Evolutionary conservation across 1,139 yeast genomes (phyloP), one percentile per base, ranked within the genome.

Genomic region (Ogataea hybrid): DNA sequence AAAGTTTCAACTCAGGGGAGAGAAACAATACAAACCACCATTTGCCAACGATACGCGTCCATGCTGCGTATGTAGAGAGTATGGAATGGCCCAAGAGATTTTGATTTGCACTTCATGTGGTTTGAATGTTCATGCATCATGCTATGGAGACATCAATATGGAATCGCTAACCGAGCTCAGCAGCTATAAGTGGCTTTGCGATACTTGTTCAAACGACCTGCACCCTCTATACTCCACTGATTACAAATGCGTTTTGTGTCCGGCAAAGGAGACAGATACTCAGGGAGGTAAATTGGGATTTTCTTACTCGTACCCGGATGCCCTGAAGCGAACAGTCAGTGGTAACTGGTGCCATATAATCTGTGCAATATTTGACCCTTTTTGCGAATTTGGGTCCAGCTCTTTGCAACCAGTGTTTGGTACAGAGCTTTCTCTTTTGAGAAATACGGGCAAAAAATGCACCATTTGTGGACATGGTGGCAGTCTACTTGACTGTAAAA

Each of bases 341-440:
- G 85, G 87, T 2, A 70, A 71, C 45, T 90, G 97, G 97, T 81
- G 84, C 29, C 97, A 90, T 65, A 68, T 84, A 6, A 51, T 79
- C 5, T 90, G 98, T 63, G 84, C 94, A 0, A 44, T 86, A 0
- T 81, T 81, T 60, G 68, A 63, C 11, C 63, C 69, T 0, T 65
- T 61, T 17, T 59, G 73, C 11, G 61, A 59, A 17, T 77, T 73
- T 56, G 77, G 71, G 0, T 45, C 69, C 0, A 47, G 52, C 1
- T 44, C 59, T 2, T 45, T 77, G 42, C 80, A 78, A 44, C 82
- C 82, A 0, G 62, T 75, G 3, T 37, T 52, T 15, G 68, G 70
- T 7, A 42, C 55, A 1, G 56, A 52, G n/a, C 18, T 46, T 6
- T 30, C 53, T 2, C 43, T 59, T n/a, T 51, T 46, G 30, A 46